Conservation (phyloP, 1,139 yeast species). For the Taphrina sp. region DNA sequence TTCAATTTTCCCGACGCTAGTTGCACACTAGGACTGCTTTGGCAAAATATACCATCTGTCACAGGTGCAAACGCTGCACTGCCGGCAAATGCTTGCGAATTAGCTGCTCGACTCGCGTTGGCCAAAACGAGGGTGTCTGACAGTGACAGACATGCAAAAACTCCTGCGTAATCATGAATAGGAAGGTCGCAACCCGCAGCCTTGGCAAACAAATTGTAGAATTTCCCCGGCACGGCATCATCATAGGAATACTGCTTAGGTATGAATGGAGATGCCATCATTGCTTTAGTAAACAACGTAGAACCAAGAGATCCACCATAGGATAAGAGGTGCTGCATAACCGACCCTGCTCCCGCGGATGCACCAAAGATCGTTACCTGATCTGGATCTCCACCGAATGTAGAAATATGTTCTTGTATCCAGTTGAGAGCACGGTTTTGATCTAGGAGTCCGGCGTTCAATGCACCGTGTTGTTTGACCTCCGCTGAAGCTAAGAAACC, state of each 20-base stretch:
- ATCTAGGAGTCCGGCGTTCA: slow-evolving; percentile 45
- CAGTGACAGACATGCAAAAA: background rate
- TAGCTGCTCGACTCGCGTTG: background rate
- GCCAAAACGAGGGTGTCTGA: background rate
- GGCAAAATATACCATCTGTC: slow-evolving; percentile 4
- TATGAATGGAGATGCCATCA: slow-evolving; percentile 4
- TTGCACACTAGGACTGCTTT: background rate
- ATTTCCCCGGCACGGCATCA: background rate
- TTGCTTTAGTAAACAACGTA: background rate
- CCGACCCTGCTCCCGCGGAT: slow-evolving; percentile 46
- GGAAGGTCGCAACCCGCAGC: background rate
- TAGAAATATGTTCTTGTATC: slow-evolving; percentile 44
- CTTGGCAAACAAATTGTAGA: background rate
- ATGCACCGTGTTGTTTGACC: slow-evolving; percentile 39
- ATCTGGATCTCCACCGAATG: slow-evolving; percentile 48
- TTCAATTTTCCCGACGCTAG: background rate
- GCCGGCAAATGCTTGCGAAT: background rate
- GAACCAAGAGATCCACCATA: slow-evolving; percentile 5
- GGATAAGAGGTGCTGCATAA: slow-evolving; percentile 33
- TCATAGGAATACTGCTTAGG: slow-evolving; percentile 4
- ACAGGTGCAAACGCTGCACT: slow-evolving; percentile 2
- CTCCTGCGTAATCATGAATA: background rate
- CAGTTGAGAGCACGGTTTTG: slow-evolving; percentile 47
- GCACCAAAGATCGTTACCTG: slow-evolving; percentile 47
- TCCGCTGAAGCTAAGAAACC: slow-evolving; percentile 44